These are phyloP conservation scores for Vigna hirtella DNA, from an alignment of 306 rosid genomes.

Conservation along the genomic window DNA sequence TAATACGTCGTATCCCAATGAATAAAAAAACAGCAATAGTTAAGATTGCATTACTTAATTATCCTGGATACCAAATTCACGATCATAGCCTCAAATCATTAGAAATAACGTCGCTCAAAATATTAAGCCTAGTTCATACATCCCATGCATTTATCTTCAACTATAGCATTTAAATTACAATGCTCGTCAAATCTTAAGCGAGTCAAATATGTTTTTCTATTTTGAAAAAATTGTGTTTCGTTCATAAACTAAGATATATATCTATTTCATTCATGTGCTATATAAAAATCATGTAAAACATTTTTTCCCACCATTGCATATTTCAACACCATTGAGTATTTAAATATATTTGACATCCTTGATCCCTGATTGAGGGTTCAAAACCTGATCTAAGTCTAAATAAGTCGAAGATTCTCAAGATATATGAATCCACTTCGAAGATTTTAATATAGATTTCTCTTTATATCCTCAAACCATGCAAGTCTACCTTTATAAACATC, in stretches of 20 bases:
- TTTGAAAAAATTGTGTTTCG: too few relatives aligned
- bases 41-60: background rate
- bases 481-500: slow-evolving; percentile 8
- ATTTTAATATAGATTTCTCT: slow-evolving; percentile 16
- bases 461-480: background rate
- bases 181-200: background rate
- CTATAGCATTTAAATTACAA: background rate
- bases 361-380: background rate
- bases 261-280: too few relatives aligned
- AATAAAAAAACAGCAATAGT: slow-evolving; percentile 5
- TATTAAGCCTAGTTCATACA: background rate
- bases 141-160: slow-evolving; percentile 2
- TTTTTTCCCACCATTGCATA: background rate
- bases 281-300: too few relatives aligned
- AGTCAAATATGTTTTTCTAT: too few relatives aligned
- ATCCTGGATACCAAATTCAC: slow-evolving; percentile 13
- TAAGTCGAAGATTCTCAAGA: slow-evolving; percentile 11
- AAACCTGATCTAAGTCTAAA: background rate
- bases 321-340: background rate
- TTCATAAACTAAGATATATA: too few relatives aligned
- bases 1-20: background rate
- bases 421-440: slow-evolving; percentile 4
- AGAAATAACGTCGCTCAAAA: slow-evolving; percentile 23
- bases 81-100: background rate
- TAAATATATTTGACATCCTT: background rate